Base-by-base conservation (phyloP, 345 rosid species). In the Kernera saxatilis region DNA sequence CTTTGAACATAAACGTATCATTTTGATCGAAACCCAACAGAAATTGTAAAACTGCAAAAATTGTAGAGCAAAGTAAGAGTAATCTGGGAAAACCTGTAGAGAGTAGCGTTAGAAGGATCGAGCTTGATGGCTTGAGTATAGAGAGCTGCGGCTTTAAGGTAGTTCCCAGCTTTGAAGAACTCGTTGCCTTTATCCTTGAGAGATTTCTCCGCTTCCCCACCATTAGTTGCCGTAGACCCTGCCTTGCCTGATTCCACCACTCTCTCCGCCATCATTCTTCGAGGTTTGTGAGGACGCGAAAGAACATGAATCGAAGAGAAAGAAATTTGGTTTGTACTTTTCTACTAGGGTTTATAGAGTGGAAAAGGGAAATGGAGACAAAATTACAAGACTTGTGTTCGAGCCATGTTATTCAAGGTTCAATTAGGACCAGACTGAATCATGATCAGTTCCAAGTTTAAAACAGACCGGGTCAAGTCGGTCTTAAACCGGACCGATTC, bases 111-210 rank as follows among this genome's bases (percentile, higher is more conserved):
- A 35, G 90, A 83, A 75, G 97, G 95, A 73, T 91, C 98, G 52
- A 86, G 95, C 73, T 94, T 94, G 68, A 94, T 94, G 32, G 97
- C 98, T 78, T 89, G 97, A 80, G 99, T 94, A 74, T 94, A 94
- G 41, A 94, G 82, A 78, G 98, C 98, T 43, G 99, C 99, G 37
- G 99, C 99, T 88, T 94, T 94, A 46, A 91, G 95, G 64, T 78
- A 91, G 84, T 89, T 94, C 44, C 98, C 98, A 10, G 93, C 90
- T 82, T 94, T 91, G 82, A 91, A 94, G 82, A 89, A 86, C 55
- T 88, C 99, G 50, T 94, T 91, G 11, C 99, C 98, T 78, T 92
- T 87, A 22, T 91, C 97, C 62, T 91, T 94, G 60, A 91, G 79
- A 35, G 97, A 89, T 29, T 70, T 71, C 76, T 80, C 84, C 12